phyloP scores from a whole-genome alignment of 2,329 filamentous ascomycete species.

The Fusarium bactridioides region DNA sequence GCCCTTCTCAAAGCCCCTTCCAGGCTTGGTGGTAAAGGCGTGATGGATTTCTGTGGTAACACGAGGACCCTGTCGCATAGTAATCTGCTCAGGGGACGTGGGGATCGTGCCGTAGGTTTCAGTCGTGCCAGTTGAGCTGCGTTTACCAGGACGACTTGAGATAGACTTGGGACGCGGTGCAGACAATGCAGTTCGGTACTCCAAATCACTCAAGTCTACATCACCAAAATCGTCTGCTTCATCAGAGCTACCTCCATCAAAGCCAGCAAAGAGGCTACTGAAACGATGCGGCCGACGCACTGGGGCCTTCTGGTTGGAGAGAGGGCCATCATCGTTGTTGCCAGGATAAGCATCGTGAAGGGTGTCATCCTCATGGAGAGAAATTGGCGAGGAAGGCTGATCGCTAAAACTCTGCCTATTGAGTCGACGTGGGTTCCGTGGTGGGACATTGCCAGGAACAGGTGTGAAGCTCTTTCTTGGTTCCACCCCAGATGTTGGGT shows the following conservation, averaged over 20 bases:
- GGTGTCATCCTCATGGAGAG: slow-evolving; percentile 50
- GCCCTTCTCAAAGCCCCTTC: slow-evolving; percentile 50
- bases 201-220: slow-evolving; percentile 69
- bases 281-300: slow-evolving; percentile 76
- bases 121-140: slow-evolving; percentile 47
- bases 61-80: slow-evolving; percentile 41
- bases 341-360: slow-evolving; percentile 74
- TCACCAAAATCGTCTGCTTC: slow-evolving; percentile 70
- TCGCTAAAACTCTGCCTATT: slow-evolving; percentile 57
- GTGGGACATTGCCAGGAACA: slow-evolving; percentile 62
- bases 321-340: slow-evolving; percentile 81
- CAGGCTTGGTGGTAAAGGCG: slow-evolving; percentile 51
- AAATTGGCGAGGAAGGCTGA: slow-evolving; percentile 58
- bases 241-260: slow-evolving; percentile 75
- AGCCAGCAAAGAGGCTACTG: slow-evolving; percentile 87
- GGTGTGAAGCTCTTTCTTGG: slow-evolving; percentile 58
- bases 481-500: slow-evolving; percentile 42
- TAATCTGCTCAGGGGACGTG: slow-evolving; percentile 54
- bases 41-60: slow-evolving; percentile 55
- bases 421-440: slow-evolving; percentile 67
- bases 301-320: slow-evolving; percentile 66
- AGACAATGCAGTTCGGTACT: slow-evolving; percentile 71
- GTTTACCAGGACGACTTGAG: slow-evolving; percentile 51
- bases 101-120: slow-evolving; percentile 46
- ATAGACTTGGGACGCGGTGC: slow-evolving; percentile 64